Base-by-base conservation (phyloP, 768 basidiomycete genomes). In the Ramaria sp. region DNA sequence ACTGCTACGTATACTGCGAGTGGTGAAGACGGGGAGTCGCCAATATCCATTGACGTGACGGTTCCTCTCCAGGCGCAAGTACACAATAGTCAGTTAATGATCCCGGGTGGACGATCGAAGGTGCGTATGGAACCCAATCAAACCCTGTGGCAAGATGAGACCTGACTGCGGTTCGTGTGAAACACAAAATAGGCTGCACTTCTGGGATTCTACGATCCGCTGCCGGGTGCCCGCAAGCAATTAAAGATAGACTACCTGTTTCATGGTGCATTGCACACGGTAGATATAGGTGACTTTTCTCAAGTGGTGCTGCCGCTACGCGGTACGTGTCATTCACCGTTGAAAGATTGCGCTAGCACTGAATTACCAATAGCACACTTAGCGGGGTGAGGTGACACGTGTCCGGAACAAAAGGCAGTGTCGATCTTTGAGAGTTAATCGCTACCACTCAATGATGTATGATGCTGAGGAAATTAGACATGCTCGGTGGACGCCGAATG, bases 171-270 rank as follows among this genome's bases (percentile, higher is more conserved):
- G 34, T 56, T 60, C 30, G 58, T 55, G 22, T 51, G 51, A 43
- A 34, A 52, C 32, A 54, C 56, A 34, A n/a, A 51, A 36, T 60
- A 86, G 87, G 71, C 81, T 56, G 77, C 80, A 25, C 72, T 95
- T 38, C 82, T 88, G 62, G 91, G 91, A n/a, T 92, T 96, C 71
- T 82, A 79, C 63, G 91, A 95, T 69, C 86, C 88, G 54, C 82
- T 83, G 16, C 82, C 87, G 13, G 80, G 79, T n/a, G 73, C 77
- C 52, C 68, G 75, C 47, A 93, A 94, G 70, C 71, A 71, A 5
- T 69, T 93, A 50, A 73, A 79, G 28, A 72, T 94, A 37, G 78
- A 80, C 43, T 94, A 94, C 68, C 68, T 77, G 45, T 96, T 94
- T 73, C 75, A 77, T 62, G 82, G 80, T 39, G 76, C 77, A 56